phyloP scores from a whole-genome alignment of 495 filamentous ascomycete species.

The Trichoderma asperelloides region DNA sequence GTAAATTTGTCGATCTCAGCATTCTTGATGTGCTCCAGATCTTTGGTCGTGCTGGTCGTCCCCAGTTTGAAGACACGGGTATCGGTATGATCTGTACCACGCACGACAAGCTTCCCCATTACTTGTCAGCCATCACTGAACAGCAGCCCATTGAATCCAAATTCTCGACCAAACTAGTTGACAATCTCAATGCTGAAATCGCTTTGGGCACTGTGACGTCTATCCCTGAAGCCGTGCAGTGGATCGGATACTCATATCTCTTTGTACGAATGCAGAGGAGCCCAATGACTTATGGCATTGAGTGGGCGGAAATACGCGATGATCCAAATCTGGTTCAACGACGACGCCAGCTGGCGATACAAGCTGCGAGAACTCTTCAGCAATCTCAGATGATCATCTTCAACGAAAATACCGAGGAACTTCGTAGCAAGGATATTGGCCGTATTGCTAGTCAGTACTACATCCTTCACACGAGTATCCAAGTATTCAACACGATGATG shows the following conservation, averaged over 20 bases:
- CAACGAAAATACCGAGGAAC: conserved; percentile 84
- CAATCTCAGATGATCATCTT: conserved; percentile 98
- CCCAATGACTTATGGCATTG: conserved; percentile 89
- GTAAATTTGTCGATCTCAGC: conserved; percentile 92
- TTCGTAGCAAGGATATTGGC: conserved; percentile 86
- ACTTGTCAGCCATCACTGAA: conserved; percentile 84
- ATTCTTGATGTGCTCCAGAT: conserved; percentile 98
- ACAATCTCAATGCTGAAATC: conserved; percentile 95
- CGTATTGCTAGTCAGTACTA: conserved; percentile 97
- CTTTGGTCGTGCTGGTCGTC: conserved; percentile 94
- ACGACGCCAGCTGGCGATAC: conserved; percentile 71
- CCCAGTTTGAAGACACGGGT: conserved; percentile 91
- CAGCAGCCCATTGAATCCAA: conserved; percentile 94
- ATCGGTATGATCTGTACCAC: conserved; percentile 97
- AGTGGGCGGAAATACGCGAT: conserved; percentile 80
- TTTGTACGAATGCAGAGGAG: conserved; percentile 93
- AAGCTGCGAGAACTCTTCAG: conserved; percentile 76
- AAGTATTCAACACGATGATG: conserved; percentile 95
- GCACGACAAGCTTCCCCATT: conserved; percentile 85
- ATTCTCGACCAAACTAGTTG: conserved; percentile 82
- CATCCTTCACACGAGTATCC: conserved; percentile 81
- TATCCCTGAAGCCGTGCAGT: conserved; percentile 86
- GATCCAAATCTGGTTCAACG: conserved; percentile 79
- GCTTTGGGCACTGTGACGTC: conserved; percentile 91
- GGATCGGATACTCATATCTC: conserved; percentile 96